Evolutionary conservation across 169 alveolate species (phyloP).

Genomic region (Eimeria tenella): DNA sequence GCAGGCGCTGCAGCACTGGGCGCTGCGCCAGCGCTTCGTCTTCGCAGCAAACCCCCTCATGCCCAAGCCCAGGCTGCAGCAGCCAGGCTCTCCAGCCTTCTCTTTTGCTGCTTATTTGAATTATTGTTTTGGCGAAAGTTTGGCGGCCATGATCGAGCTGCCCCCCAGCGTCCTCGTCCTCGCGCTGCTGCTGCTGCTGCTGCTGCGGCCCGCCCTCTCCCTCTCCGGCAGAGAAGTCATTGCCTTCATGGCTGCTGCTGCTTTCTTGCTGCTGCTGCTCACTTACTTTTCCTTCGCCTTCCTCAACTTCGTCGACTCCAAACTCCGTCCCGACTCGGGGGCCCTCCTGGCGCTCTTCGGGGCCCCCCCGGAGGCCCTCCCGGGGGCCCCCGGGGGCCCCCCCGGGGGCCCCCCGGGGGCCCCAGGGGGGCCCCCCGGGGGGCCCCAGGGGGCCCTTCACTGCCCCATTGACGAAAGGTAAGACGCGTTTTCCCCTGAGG

Average conservation of each 20-base stretch:
- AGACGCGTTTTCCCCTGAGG: no score
- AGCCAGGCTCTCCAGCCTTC: conserved; percentile 34
- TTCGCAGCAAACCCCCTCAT: conserved; percentile 36
- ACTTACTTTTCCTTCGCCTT: conserved; percentile 23
- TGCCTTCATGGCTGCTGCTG: conserved; percentile 49
- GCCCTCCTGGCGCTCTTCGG: conserved; percentile 15
- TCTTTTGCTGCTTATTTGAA: conserved; percentile 60
- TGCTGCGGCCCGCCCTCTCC: conserved; percentile 70
- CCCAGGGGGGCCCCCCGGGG: background rate
- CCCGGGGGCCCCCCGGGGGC: no score
- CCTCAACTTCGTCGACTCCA: background rate
- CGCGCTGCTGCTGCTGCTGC: conserved; percentile 39
- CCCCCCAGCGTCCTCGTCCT: conserved; percentile 62
- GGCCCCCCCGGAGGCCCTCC: background rate
- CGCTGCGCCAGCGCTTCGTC: conserved; percentile 39
- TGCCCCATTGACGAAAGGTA: conserved; percentile 70
- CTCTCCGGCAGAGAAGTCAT: conserved; percentile 63
- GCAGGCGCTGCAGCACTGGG: conserved; percentile 56
- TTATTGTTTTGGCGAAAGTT: conserved; percentile 33
- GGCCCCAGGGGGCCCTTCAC: background rate
- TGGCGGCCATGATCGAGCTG: conserved; percentile 56
- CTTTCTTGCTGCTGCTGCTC: conserved; percentile 62
- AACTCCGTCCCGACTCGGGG: conserved; percentile 36
- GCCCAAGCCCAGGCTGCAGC: conserved; percentile 47
- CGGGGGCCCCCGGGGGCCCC: conserved; percentile 7